Base-by-base conservation (phyloP, 2,329 filamentous ascomycete genomes). In the Aspergillus pseudoviridinutans region DNA sequence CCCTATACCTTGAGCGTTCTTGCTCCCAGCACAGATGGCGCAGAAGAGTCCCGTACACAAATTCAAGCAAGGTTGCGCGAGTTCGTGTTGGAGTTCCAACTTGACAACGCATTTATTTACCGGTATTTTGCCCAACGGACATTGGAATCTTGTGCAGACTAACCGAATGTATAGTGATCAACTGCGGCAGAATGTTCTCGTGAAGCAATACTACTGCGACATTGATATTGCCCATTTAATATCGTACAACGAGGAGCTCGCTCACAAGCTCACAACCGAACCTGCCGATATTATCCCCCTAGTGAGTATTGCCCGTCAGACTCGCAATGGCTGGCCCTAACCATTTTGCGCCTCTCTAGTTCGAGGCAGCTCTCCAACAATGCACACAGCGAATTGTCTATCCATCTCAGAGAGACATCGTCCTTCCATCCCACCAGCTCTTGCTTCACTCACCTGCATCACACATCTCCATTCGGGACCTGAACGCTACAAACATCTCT, bases 81-180 rank as follows among this genome's bases (percentile, higher is more conserved):
- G 60, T 99, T 99, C 74, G 88, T 99, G 63, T 85, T 97, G 57
- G 90, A 93, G 66, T 99, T 97, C 72, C 87, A 93, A 70, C 85
- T 97, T 46, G 93, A 97, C 76, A 96, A 96, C 76, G 85, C 88
- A 69, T 97, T 96, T 77, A 87, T 97, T 69, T 99, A 97, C 83
- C 86, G 92, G 92, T 93, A 63, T 57, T 59, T 17, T 35, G 22
- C 24, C 14, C 10, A 22, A 14, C 8, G 74, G 63, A 77, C 60
- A 63, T 22, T 52, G 44, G 42, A 59, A 51, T 42, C 51, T 47
- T 47, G 51, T 56, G 32, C 12, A 46, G 25, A 44, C 35, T 56
- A 55, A 61, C 47, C 41, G 22, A 38, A 52, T 14, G 4, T 53
- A 51, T 62, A 95, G 94, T 84, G 93, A 97, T 69, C 94, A 97